Conservation (phyloP, 768 basidiomycete species). For the Tulasnella sp. region DNA sequence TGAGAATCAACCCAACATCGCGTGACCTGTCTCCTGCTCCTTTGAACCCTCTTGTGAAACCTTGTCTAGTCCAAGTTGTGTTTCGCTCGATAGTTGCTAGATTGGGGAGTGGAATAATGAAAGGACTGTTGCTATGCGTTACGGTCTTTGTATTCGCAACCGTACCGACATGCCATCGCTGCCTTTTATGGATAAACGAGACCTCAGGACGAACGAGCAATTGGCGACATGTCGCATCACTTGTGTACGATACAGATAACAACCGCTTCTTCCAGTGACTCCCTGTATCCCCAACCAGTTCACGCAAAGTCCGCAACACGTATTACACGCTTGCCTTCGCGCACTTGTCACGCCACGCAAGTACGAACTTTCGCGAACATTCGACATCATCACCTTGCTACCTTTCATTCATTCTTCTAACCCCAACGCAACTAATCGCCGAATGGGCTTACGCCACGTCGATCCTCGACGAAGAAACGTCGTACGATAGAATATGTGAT, state of each 20-base stretch:
- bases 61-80: not conserved
- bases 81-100: not conserved
- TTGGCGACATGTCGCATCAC: not conserved
- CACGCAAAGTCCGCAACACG: too few relatives aligned
- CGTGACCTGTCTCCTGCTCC: constrained; percentile 2
- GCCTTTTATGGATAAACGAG: constrained; percentile 11
- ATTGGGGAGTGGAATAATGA: not conserved
- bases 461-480: not conserved
- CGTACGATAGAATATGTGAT: too few relatives aligned
- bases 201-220: not conserved
- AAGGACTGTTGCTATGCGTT: not conserved
- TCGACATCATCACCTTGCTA: not conserved
- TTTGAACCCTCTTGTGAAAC: constrained; percentile 14
- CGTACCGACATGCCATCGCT: not conserved
- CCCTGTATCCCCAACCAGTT: too few relatives aligned
- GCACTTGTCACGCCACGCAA: not conserved
- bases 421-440: not conserved
- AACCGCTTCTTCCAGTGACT: too few relatives aligned
- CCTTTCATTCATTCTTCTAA: not conserved
- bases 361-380: not conserved
- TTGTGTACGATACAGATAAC: not conserved
- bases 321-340: too few relatives aligned
- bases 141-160: not conserved
- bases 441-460: not conserved
- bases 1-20: constrained; percentile 4